These are phyloP conservation scores for Fusarium sp. DNA, from an alignment of 2,329 filamentous ascomycete species.

Conservation along the genomic window DNA sequence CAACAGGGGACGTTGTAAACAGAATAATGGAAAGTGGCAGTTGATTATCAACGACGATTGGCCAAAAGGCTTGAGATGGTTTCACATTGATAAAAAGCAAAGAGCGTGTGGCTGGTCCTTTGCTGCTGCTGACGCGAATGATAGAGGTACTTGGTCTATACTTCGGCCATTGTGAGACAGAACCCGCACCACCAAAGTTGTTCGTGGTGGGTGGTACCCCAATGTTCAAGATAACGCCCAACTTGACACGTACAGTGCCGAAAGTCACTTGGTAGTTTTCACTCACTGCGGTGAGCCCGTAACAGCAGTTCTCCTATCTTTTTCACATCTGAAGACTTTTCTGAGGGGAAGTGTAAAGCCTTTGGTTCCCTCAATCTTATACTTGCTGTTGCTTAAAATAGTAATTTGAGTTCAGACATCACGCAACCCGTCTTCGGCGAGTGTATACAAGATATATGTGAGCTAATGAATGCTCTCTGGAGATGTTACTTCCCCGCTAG, in stretches of 20 bases:
- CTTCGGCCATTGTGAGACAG: not conserved
- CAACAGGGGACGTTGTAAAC: not conserved
- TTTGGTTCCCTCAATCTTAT: too few species aligned
- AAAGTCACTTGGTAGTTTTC: not conserved
- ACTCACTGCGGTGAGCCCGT: not conserved
- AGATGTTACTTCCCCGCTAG: too few species aligned
- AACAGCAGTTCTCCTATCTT: rapidly evolving
- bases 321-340: not conserved
- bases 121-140: not conserved
- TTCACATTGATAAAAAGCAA: not conserved
- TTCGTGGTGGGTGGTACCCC: not conserved
- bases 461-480: too few species aligned
- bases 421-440: too few species aligned
- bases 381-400: too few species aligned
- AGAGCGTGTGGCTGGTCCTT: not conserved
- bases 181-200: not conserved
- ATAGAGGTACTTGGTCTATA: not conserved
- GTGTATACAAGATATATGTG: too few species aligned
- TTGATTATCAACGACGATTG: not conserved
- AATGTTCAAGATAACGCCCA: not conserved
- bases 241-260: not conserved
- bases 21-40: not conserved
- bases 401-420: too few species aligned
- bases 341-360: too few species aligned
- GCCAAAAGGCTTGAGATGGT: not conserved